phyloP scores from a whole-genome alignment of 2,329 filamentous ascomycete genomes.

The Falciphora oryzae region DNA sequence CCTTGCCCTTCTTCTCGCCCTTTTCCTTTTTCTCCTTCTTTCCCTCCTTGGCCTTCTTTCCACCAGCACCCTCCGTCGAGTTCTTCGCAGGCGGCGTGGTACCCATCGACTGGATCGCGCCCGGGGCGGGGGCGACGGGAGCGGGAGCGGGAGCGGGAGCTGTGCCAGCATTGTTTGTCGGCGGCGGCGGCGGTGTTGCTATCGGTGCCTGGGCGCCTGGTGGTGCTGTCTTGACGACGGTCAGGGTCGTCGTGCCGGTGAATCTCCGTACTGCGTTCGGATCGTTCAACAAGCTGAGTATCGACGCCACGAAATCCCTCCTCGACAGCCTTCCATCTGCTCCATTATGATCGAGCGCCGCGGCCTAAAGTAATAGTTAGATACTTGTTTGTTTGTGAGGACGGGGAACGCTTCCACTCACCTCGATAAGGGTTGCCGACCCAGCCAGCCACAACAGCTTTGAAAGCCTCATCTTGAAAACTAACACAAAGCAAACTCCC shows the following conservation, averaged over 20 bases:
- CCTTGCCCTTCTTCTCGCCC: background rate
- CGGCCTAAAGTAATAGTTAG: background rate
- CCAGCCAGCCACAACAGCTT: constrained; percentile 2
- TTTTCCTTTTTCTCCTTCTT: background rate
- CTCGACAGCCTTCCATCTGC: background rate
- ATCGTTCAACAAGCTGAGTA: background rate
- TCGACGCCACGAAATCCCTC: background rate
- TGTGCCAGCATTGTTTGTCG: background rate
- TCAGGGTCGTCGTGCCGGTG: background rate
- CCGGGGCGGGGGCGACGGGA: too few species aligned
- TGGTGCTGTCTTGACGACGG: background rate
- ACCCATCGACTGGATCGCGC: background rate
- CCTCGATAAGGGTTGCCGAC: constrained; percentile 6
- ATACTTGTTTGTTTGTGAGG: background rate
- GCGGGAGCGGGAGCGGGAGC: too few species aligned
- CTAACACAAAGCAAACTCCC: constrained; percentile 5
- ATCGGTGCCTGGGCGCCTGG: background rate
- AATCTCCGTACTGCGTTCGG: background rate
- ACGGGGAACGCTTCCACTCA: background rate
- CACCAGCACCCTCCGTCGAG: background rate
- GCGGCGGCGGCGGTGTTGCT: background rate
- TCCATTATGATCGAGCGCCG: constrained; percentile 6
- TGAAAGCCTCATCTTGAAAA: constrained; percentile 8
- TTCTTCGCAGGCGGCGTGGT: background rate
- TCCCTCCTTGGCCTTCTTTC: background rate